A percentile compares a stretch with the other conserved stretches of the same genome.
Conservation (phyloP, 108 stramenopile species). For the Conticribra weissflogii region DNA sequence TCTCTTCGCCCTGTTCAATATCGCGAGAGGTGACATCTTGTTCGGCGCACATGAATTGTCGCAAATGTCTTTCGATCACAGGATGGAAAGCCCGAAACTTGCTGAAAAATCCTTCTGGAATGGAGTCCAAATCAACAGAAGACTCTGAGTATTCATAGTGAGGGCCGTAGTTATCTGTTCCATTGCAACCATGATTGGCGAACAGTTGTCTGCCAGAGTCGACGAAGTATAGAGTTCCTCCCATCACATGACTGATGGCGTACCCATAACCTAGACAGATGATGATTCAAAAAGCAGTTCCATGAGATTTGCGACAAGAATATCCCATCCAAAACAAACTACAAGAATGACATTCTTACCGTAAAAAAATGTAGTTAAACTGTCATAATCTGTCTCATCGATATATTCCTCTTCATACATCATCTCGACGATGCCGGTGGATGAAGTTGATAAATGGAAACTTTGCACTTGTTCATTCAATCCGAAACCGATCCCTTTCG, state of each 20-base stretch:
- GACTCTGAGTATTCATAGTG: constrained; percentile 5
- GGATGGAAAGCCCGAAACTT: constrained; percentile 20
- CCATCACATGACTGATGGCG: constrained; percentile 2
- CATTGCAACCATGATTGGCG: constrained; percentile 41
- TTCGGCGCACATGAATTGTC: constrained; percentile 6
- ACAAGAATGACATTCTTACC: too few relatives aligned
- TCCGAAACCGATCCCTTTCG: constrained; percentile 9
- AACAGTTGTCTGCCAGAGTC: constrained; percentile 33
- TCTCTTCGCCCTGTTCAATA: constrained; percentile 27
- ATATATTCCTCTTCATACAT: constrained; percentile 14
- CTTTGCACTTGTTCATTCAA: background rate
- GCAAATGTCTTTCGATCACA: constrained; percentile 29
- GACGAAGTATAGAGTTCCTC: constrained; percentile 18
- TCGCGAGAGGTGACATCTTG: background rate
- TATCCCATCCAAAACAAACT: background rate
- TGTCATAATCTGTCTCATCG: background rate
- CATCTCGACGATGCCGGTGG: too few relatives aligned
- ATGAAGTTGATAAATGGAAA: too few relatives aligned
- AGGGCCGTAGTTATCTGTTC: constrained; percentile 31
- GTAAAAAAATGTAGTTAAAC: background rate
- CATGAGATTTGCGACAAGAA: too few relatives aligned
- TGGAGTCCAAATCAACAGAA: background rate
- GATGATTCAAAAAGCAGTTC: too few relatives aligned
- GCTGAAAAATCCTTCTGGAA: constrained; percentile 13
- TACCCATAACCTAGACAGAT: constrained; percentile 11